phyloP scores from a whole-genome alignment of 805 yeast species.

The Starmerella roubikii region DNA sequence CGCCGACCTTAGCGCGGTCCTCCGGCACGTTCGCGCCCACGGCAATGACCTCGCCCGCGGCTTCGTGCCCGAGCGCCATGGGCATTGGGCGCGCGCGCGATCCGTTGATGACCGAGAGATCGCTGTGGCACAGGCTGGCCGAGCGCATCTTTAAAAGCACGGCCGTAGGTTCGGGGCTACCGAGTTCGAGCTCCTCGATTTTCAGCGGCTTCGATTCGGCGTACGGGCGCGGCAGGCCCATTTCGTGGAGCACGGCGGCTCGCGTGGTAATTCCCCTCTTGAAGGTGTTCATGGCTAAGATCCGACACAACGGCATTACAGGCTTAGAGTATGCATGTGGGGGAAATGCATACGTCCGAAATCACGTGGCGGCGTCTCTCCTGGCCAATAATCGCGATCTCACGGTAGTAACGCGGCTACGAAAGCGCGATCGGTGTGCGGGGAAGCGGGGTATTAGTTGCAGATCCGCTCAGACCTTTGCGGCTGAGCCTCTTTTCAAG shows the following conservation, averaged over 20 bases:
- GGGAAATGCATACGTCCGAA: too few relatives aligned
- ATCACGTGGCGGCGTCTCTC: too few relatives aligned
- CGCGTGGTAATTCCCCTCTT: background rate
- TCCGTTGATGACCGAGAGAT: constrained; percentile 91
- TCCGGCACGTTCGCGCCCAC: constrained; percentile 76
- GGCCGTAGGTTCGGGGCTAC: constrained; percentile 90
- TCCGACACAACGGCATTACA: too few relatives aligned
- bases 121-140: constrained; percentile 97
- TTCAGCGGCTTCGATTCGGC: constrained; percentile 38
- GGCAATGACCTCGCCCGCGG: constrained; percentile 91
- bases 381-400: too few relatives aligned
- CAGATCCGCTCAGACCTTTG: too few relatives aligned
- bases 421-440: too few relatives aligned
- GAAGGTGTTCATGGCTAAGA: too few relatives aligned
- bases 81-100: constrained; percentile 95
- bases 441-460: too few relatives aligned
- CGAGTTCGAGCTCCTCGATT: constrained; percentile 77
- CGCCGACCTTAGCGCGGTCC: constrained; percentile 77
- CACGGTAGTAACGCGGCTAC: too few relatives aligned
- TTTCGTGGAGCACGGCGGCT: constrained; percentile 14
- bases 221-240: constrained; percentile 16
- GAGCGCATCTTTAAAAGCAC: constrained; percentile 76
- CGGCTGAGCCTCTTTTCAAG: too few relatives aligned
- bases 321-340: too few relatives aligned
- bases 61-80: constrained; percentile 88